Percentiles rank a stretch among this genome's conserved stretches.
phyloP scores from a whole-genome alignment of 176 grass and related monocot genomes.

The Guadua angustifolia region DNA sequence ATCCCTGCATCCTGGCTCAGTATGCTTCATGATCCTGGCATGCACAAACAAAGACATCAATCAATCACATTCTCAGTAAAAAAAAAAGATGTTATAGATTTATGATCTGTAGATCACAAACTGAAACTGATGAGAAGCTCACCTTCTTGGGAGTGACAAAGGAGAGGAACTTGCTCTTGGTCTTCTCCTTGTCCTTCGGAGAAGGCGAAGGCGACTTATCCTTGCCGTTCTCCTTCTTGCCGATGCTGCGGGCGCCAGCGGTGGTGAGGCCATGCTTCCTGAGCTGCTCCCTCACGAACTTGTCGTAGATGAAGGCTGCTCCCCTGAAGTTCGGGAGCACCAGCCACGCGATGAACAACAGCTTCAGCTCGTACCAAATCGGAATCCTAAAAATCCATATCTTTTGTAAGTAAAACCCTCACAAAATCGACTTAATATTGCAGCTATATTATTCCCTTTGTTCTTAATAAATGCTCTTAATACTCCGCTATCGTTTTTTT shows the following conservation, averaged over 20 bases:
- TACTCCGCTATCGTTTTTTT: too few relatives aligned
- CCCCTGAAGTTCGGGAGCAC: slow-evolving; percentile 80
- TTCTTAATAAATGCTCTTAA: too few relatives aligned
- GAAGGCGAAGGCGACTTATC: slow-evolving; percentile 41
- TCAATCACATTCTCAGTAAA: not conserved
- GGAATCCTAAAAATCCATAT: slow-evolving; percentile 54
- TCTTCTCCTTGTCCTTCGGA: slow-evolving; percentile 64
- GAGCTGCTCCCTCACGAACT: slow-evolving; percentile 72
- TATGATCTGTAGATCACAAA: not conserved
- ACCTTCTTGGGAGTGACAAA: slow-evolving; percentile 70
- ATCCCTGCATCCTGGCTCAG: not conserved
- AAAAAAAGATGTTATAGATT: not conserved
- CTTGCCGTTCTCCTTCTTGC: slow-evolving; percentile 32
- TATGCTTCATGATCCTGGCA: slow-evolving; percentile 50
- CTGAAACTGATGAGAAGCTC: not conserved
- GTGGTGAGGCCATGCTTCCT: slow-evolving; percentile 45
- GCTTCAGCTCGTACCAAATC: slow-evolving; percentile 80
- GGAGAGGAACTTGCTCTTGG: slow-evolving; percentile 60
- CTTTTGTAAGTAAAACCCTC: not conserved
- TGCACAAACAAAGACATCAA: slow-evolving; percentile 1
- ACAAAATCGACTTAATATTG: not conserved
- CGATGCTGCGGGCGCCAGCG: not conserved
- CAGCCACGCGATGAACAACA: slow-evolving; percentile 72
- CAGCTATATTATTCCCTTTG: too few relatives aligned
- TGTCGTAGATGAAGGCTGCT: slow-evolving; percentile 78